Percentiles rank a stretch among this genome's conserved stretches.
Evolutionary conservation across 1,284 basidiomycete species (phyloP).

Genomic region (Entoloma clypeatum): DNA sequence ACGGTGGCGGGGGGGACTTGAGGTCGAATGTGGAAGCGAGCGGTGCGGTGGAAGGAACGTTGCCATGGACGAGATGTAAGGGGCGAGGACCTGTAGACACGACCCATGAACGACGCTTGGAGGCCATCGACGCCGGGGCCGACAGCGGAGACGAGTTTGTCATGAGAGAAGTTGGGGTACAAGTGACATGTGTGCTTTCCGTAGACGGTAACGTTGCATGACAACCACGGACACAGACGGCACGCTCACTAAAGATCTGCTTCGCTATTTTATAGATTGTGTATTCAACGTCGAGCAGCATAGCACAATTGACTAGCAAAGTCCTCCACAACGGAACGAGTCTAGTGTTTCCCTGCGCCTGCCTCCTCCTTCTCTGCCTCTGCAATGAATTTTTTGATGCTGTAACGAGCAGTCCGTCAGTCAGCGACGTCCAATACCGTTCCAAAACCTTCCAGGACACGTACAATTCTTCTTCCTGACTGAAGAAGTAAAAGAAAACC

Average conservation of each 20-base stretch:
- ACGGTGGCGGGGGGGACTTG: conserved; percentile 7
- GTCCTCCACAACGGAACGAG: too few species aligned
- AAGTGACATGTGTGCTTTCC: background rate
- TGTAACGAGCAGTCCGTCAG: conserved; percentile 37
- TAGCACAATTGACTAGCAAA: too few species aligned
- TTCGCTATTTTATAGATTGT: too few species aligned
- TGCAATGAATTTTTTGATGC: conserved; percentile 72
- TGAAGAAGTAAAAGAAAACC: conserved; percentile 24
- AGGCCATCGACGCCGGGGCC: conserved; percentile 10
- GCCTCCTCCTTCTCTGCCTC: conserved; percentile 70
- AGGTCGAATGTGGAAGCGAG: conserved; percentile 1
- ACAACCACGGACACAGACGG: conserved; percentile 2
- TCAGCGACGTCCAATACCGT: conserved; percentile 6
- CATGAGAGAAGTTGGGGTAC: conserved; percentile 2
- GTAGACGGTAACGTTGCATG: conserved; percentile 1
- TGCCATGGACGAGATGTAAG: conserved; percentile 23
- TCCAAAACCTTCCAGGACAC: conserved; percentile 36
- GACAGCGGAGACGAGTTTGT: conserved; percentile 14
- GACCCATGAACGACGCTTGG: conserved; percentile 21
- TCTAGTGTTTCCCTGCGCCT: conserved; percentile 43
- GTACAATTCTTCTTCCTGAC: conserved; percentile 72
- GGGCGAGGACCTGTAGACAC: conserved; percentile 21
- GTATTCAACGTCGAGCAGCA: too few species aligned
- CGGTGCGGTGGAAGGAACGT: conserved; percentile 16
- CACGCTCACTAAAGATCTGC: conserved; percentile 51